Evolutionary conservation across 2,329 filamentous ascomycete genomes (phyloP).

Genomic region (Colletotrichum sp.): DNA sequence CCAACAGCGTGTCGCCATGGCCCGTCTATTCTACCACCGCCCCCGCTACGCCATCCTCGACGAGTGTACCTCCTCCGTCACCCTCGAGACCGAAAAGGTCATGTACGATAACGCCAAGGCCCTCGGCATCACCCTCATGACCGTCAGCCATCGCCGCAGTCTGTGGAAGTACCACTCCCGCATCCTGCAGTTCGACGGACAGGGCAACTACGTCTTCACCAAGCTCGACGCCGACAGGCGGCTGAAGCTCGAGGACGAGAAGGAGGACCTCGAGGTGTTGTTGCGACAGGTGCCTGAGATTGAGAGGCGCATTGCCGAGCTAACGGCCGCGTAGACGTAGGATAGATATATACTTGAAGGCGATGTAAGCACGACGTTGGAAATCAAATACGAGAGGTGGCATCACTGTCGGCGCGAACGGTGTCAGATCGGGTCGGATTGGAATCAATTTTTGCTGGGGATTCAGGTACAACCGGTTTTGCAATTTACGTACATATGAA

Average conservation of each 20-base stretch:
- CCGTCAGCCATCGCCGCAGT: constrained; percentile 87
- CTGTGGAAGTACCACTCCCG: constrained; percentile 96
- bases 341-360: background rate
- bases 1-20: constrained; percentile 97
- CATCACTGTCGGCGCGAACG: background rate
- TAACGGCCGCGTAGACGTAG: constrained; percentile 54
- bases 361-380: background rate
- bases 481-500: background rate
- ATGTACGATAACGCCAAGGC: constrained; percentile 98
- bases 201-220: constrained; percentile 90
- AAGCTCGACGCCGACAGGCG: constrained; percentile 86
- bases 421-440: background rate
- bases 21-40: constrained; percentile 89
- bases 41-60: constrained; percentile 95
- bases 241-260: constrained; percentile 90
- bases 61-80: constrained; percentile 96
- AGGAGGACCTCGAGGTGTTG: constrained; percentile 88
- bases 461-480: background rate
- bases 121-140: constrained; percentile 94
- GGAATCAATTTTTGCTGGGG: background rate
- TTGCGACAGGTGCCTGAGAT: constrained; percentile 87
- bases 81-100: constrained; percentile 88
- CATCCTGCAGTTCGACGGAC: constrained; percentile 96
- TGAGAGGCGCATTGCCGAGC: constrained; percentile 81
- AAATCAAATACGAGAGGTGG: background rate